These are phyloP conservation scores for Fibroporia radiculosa DNA, from an alignment of 768 basidiomycete species.

Conservation along the genomic window DNA sequence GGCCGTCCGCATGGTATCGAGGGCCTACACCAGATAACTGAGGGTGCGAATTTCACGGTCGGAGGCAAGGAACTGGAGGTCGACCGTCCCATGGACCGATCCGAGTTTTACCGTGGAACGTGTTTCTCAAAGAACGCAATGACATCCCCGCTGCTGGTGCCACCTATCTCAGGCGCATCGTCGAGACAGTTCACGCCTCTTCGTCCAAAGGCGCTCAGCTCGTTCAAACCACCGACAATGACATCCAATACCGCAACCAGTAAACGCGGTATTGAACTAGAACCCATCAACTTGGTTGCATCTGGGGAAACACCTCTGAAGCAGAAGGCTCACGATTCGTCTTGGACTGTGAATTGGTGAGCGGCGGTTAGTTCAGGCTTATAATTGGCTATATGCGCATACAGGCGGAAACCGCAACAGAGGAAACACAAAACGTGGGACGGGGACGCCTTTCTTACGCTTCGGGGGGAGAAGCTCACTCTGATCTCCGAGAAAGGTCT, in stretches of 20 bases:
- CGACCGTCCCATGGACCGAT: conserved; percentile 45
- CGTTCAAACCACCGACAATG: conserved; percentile 17
- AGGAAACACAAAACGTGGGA: conserved; percentile 89
- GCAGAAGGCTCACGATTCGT: conserved; percentile 23
- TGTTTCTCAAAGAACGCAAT: conserved; percentile 42
- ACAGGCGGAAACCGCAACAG: conserved; percentile 64
- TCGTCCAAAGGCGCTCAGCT: conserved; percentile 22
- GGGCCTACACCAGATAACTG: conserved; percentile 25
- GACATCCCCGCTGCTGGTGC: conserved; percentile 13
- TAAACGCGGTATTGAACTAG: conserved; percentile 29
- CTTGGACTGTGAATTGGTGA: conserved; percentile 71
- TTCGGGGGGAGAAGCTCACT: conserved; percentile 40
- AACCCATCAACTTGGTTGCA: conserved; percentile 26
- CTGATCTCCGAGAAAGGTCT: conserved; percentile 68
- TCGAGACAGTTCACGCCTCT: conserved; percentile 25
- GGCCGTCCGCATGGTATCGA: conserved; percentile 39
- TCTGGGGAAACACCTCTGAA: not conserved
- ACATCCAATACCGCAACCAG: conserved; percentile 17
- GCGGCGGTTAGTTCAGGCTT: conserved; percentile 3
- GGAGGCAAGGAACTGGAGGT: conserved; percentile 59
- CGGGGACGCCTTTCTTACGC: conserved; percentile 60
- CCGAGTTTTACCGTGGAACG: conserved; percentile 55
- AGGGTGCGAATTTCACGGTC: conserved; percentile 31
- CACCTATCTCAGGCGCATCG: conserved; percentile 21
- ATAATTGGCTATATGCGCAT: not conserved